phyloP scores from a whole-genome alignment of 1,139 yeast species.

The Insectozyma bohioensis region DNA sequence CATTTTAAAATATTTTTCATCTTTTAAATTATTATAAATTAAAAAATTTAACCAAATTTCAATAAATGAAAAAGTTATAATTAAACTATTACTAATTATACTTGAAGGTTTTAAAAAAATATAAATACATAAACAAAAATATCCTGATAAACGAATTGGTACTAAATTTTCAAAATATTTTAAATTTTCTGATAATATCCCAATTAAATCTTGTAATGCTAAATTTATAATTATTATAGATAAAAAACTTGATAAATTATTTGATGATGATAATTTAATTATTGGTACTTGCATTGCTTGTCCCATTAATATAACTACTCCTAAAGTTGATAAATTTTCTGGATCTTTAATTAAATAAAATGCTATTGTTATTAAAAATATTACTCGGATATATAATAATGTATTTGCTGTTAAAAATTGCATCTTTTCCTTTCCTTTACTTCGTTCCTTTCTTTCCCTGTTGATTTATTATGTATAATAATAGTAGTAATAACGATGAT shows the following conservation, averaged over 20 bases:
- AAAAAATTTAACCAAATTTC: conserved; percentile 74
- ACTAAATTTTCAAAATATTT: conserved; percentile 65
- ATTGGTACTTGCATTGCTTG: conserved; percentile 57
- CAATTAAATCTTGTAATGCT: conserved; percentile 56
- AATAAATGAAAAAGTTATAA: conserved; percentile 60
- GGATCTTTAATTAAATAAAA: conserved; percentile 65
- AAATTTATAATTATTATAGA: conserved; percentile 43
- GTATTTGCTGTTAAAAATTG: conserved; percentile 55
- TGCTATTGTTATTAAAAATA: conserved; percentile 44
- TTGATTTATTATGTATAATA: too few species aligned
- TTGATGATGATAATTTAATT: conserved; percentile 39
- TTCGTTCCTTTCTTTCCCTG: too few species aligned
- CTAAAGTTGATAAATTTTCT: conserved; percentile 36
- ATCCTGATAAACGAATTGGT: conserved; percentile 61
- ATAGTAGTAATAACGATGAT: too few species aligned
- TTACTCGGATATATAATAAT: conserved; percentile 49
- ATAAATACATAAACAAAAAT: conserved; percentile 52
- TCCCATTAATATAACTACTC: conserved; percentile 55
- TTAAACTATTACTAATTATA: conserved; percentile 57
- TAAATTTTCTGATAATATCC: conserved; percentile 54
- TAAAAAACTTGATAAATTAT: conserved; percentile 54
- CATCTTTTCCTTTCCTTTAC: too few species aligned
- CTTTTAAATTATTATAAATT: conserved; percentile 62
- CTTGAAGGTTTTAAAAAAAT: conserved; percentile 41
- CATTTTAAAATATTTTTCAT: conserved; percentile 52